phyloP scores from a whole-genome alignment of 2,329 filamentous ascomycete genomes.

The Monilinia fructigena region DNA sequence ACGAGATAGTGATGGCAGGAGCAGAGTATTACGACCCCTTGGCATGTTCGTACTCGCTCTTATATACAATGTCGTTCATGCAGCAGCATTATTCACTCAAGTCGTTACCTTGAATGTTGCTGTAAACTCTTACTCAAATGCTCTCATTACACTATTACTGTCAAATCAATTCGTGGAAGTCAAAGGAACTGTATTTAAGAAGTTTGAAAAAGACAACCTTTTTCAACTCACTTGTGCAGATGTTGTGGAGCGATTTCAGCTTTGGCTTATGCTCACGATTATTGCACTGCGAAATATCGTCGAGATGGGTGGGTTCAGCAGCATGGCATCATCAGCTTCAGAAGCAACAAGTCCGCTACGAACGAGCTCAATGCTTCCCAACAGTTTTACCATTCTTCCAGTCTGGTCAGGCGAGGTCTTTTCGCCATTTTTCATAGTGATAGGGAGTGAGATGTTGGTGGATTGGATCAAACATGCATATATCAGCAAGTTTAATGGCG shows the following conservation, averaged over 20 bases:
- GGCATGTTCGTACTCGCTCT: slow-evolving; percentile 89
- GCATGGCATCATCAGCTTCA: slow-evolving; percentile 47
- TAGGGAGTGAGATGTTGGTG: slow-evolving; percentile 94
- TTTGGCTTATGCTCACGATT: slow-evolving; percentile 96
- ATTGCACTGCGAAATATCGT: slow-evolving; percentile 96
- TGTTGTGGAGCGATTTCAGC: slow-evolving; percentile 92
- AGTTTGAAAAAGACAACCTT: slow-evolving; percentile 95
- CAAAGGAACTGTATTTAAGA: slow-evolving; percentile 97
- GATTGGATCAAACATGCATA: slow-evolving; percentile 98
- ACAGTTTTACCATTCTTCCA: slow-evolving; percentile 87
- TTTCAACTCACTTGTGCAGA: slow-evolving; percentile 97
- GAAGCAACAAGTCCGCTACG: slow-evolving; percentile 57
- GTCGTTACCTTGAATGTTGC: slow-evolving; percentile 97
- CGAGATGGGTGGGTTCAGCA: slow-evolving; percentile 82
- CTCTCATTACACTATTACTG: slow-evolving; percentile 83
- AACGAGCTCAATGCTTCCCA: slow-evolving; percentile 74
- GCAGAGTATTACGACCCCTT: slow-evolving; percentile 83
- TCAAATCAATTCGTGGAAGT: slow-evolving; percentile 99
- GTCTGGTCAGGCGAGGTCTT: slow-evolving; percentile 86
- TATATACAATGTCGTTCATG: slow-evolving; percentile 83
- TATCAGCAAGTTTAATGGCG: slow-evolving; percentile 98
- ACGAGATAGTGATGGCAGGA: slow-evolving; percentile 80
- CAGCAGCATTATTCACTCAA: slow-evolving; percentile 89
- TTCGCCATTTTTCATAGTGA: slow-evolving; percentile 87
- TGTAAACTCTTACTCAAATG: slow-evolving; percentile 98